Conservation (phyloP, 1,284 basidiomycete genomes). For the Apiotrichum veenhuisii region DNA sequence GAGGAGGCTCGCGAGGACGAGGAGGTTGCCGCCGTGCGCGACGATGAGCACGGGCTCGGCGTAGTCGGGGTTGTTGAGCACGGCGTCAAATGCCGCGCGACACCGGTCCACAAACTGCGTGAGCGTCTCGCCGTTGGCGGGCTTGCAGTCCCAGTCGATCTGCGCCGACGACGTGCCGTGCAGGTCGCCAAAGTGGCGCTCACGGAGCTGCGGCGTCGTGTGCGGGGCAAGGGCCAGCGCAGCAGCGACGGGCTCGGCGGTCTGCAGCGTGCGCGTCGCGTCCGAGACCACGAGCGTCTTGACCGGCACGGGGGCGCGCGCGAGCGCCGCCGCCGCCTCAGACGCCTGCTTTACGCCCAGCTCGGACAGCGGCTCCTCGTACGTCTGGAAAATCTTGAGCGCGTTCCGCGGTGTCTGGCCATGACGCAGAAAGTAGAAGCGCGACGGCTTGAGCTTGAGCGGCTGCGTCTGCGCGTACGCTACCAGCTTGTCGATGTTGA, state of each 20-base stretch:
- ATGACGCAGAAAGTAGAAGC: conserved; percentile 9
- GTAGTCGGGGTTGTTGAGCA: conserved; percentile 26
- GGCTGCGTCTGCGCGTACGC: background rate
- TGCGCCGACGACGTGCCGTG: conserved; percentile 8
- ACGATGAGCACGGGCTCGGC: conserved; percentile 28
- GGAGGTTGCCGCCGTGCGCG: conserved; percentile 15
- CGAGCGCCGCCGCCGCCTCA: conserved; percentile 2
- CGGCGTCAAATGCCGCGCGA: conserved; percentile 11
- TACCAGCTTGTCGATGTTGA: conserved; percentile 9
- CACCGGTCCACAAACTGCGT: conserved; percentile 12
- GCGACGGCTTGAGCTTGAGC: conserved; percentile 1
- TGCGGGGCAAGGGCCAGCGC: conserved; percentile 1
- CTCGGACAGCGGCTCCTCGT: conserved; percentile 10
- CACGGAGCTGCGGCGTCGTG: conserved; percentile 3
- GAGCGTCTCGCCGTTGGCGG: conserved; percentile 12
- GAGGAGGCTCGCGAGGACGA: conserved; percentile 7
- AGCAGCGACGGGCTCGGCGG: conserved; percentile 1
- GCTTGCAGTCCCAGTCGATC: conserved; percentile 17
- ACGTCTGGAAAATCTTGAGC: conserved; percentile 10
- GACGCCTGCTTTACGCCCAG: conserved; percentile 5
- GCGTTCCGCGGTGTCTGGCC: conserved; percentile 14
- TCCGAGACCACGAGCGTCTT: conserved; percentile 6
- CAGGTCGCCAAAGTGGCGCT: conserved; percentile 13
- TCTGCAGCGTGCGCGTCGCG: conserved; percentile 16
- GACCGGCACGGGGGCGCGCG: background rate